Evolutionary conservation across 208 protist species (phyloP).

Genomic region (Acanthamoeba royreba): DNA sequence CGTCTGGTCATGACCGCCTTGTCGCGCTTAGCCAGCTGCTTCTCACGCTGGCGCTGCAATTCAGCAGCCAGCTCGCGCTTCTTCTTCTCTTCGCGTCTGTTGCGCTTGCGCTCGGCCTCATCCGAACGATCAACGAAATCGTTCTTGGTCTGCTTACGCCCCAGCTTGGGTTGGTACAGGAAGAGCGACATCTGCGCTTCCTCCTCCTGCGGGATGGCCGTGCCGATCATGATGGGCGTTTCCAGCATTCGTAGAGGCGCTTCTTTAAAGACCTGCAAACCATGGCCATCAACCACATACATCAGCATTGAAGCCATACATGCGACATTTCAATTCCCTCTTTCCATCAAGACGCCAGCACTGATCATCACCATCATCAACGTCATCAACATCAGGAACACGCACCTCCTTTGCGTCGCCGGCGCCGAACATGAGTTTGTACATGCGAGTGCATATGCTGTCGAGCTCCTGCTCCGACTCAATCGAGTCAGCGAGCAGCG

Average conservation of each 20-base stretch:
- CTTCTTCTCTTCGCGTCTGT: constrained; percentile 9
- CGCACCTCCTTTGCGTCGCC: background rate
- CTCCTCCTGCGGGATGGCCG: background rate
- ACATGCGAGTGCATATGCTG: background rate
- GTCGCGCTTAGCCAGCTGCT: constrained; percentile 10
- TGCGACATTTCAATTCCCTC: too few relatives aligned
- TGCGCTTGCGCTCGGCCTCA: constrained; percentile 16
- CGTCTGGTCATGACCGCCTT: background rate
- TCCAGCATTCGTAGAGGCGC: background rate
- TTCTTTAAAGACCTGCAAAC: background rate
- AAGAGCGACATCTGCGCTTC: constrained; percentile 35
- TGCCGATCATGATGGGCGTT: background rate
- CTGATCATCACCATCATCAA: too few relatives aligned
- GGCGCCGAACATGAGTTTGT: background rate
- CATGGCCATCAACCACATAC: too few relatives aligned
- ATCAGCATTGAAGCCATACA: too few relatives aligned
- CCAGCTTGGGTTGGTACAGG: constrained; percentile 5
- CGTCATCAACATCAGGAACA: too few relatives aligned
- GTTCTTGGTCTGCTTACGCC: background rate
- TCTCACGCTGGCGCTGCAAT: background rate
- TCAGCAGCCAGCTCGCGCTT: background rate
- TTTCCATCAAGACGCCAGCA: too few relatives aligned
- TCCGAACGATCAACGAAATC: constrained; percentile 22
- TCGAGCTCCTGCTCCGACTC: background rate
- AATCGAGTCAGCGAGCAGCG: background rate